Percentiles rank a stretch among this genome's conserved stretches.
These are phyloP conservation scores for Clarireedia homoeocarpa DNA, from an alignment of 2,329 filamentous ascomycete genomes.

Conservation along the genomic window DNA sequence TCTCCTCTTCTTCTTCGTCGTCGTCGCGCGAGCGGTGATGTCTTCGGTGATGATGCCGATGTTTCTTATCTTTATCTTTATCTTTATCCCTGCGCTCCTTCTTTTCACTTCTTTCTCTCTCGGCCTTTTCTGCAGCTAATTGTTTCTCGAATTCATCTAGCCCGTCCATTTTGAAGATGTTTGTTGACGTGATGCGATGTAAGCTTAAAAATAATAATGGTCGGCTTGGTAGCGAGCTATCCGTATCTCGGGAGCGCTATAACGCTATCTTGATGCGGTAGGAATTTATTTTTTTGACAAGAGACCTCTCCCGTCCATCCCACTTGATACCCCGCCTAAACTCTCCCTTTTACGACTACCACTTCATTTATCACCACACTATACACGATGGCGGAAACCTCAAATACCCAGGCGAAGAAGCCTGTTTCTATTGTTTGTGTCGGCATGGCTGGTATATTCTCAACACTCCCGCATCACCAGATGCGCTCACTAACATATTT, in stretches of 20 bases:
- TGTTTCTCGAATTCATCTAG: slow-evolving; percentile 70
- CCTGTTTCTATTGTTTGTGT: slow-evolving; percentile 85
- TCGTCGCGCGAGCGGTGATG: slow-evolving; percentile 25
- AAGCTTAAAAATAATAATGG: not conserved
- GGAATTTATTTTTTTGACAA: slow-evolving; percentile 14
- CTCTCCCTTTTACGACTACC: slow-evolving; percentile 4
- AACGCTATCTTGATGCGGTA: slow-evolving; percentile 7
- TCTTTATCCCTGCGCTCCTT: slow-evolving; percentile 37
- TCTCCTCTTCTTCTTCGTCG: slow-evolving; percentile 17
- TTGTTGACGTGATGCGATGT: slow-evolving; percentile 2
- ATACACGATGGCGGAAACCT: slow-evolving; percentile 34
- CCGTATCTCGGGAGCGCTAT: not conserved
- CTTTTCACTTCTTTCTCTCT: slow-evolving; percentile 41
- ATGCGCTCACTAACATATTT: slow-evolving; percentile 1
- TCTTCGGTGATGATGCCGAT: slow-evolving; percentile 29
- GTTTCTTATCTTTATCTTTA: slow-evolving; percentile 31
- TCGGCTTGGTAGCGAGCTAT: not conserved
- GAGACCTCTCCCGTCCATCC: slow-evolving; percentile 10
- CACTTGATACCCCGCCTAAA: slow-evolving; percentile 21
- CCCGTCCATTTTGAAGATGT: slow-evolving; percentile 37
- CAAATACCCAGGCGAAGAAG: slow-evolving; percentile 28
- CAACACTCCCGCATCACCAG: not conserved
- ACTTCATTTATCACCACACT: not conserved
- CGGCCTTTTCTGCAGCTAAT: slow-evolving; percentile 56
- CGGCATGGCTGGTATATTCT: slow-evolving; percentile 75